Conservation (phyloP, 345 rosid genomes). For the Eucalyptus dawsonii region DNA sequence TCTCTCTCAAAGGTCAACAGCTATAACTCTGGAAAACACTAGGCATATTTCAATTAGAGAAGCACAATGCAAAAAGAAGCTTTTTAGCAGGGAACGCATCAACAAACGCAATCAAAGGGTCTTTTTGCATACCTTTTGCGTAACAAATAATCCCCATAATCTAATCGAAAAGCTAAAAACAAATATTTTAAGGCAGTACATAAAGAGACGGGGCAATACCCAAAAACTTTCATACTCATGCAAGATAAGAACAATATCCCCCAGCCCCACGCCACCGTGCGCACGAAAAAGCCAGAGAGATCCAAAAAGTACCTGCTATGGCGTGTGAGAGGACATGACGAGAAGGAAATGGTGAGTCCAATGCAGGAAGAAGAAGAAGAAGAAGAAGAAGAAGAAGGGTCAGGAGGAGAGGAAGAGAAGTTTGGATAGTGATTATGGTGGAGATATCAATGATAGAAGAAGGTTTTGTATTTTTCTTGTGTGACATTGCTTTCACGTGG, state of each 20-base stretch:
- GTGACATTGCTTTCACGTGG: too few species aligned
- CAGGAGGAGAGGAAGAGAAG: not conserved
- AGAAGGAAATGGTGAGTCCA: not conserved
- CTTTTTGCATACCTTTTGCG: not conserved
- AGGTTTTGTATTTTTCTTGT: too few species aligned
- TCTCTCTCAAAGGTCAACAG: conserved; percentile 3
- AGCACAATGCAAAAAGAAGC: conserved; percentile 1
- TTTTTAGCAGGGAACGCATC: not conserved
- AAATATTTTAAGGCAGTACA: not conserved
- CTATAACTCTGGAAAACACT: conserved; percentile 9
- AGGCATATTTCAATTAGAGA: not conserved
- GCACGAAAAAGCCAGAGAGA: not conserved
- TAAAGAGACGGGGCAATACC: not conserved
- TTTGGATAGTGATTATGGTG: too few species aligned
- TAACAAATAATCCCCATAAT: not conserved
- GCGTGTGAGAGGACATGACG: not conserved
- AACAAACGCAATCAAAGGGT: conserved; percentile 49
- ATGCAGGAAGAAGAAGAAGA: not conserved
- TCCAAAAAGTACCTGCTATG: not conserved
- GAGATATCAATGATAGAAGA: too few species aligned
- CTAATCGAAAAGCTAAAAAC: not conserved
- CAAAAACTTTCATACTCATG: not conserved
- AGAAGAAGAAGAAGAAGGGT: not conserved
- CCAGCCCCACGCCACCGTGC: not conserved
- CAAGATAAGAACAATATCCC: not conserved